Evolutionary conservation across 2,329 filamentous ascomycete genomes (phyloP), one percentile per base, ranked within the genome.

Genomic region (Phaeosphaeria sp.): DNA sequence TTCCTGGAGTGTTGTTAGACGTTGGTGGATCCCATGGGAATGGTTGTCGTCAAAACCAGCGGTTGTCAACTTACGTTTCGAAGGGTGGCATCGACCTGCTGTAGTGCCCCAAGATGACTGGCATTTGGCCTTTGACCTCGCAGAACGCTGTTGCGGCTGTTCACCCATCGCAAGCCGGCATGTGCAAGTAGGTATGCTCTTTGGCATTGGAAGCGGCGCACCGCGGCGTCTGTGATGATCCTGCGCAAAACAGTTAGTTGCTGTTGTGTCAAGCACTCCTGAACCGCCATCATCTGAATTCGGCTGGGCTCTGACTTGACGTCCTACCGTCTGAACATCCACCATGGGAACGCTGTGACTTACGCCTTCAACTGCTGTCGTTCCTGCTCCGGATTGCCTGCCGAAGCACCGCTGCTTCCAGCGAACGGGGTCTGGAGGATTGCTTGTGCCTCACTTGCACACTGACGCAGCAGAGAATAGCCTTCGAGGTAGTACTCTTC

Each of bases 181-280:
- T 84, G 82, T 15, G 84, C 84, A 60, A 82, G 82, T 4, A 89
- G 79, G 64, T 87, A 88, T 52, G 86, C 82, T 62, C 83, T 84
- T 70, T 89, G 86, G 47, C 85, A 86, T 69, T 83, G 83, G 74
- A 89, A 87, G 3, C 87, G 83, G 48, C 87, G 82, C 36, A 85
- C 81, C 49, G 83, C 83, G 40, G 85, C 83, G 69, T 89, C 87
- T 48, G 83, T 76, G 52, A 89, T 86, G 47, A 89, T 83, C 49
- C 87, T 89, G 61, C 55, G 48, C 22, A 63, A 52, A 64, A 55
- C 61, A 52, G 63, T 71, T 51, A 71, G 69, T 63, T 57, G 58
- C 17, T 43, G 42, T 33, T 22, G 18, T 27, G 27, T 27, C 13
- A 13, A n/a, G 24, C 49, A 18, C 25, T 50, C 8, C n/a, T 44